These are phyloP conservation scores for Coniochaeta sp. DNA, from an alignment of 2,329 filamentous ascomycete species.

Conservation along the genomic window DNA sequence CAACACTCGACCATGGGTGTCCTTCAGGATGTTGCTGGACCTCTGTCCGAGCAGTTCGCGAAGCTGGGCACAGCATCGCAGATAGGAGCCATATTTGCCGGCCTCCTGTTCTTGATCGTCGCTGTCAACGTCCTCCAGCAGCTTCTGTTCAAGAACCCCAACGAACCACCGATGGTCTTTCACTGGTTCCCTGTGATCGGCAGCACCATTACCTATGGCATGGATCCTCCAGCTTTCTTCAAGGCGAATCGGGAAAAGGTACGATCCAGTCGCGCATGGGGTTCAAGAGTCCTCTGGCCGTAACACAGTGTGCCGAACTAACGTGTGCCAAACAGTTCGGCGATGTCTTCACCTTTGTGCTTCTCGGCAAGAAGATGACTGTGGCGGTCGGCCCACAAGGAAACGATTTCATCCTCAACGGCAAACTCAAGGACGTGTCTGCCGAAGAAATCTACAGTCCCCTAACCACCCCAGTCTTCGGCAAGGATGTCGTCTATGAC, in stretches of 20 bases:
- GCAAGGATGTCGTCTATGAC: conserved; percentile 74
- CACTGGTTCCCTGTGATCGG: conserved; percentile 79
- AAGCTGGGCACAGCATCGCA: conserved; percentile 40
- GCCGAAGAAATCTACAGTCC: conserved; percentile 47
- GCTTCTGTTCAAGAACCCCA: conserved; percentile 71
- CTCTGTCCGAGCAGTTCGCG: conserved; percentile 41
- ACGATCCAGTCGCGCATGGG: conserved; percentile 5
- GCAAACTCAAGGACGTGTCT: conserved; percentile 43
- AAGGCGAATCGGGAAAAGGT: conserved; percentile 62
- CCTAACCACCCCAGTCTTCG: conserved; percentile 55
- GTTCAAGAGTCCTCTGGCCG: neutral
- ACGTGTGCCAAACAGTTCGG: conserved; percentile 29
- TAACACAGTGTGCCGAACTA: conserved; percentile 1
- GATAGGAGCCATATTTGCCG: conserved; percentile 33
- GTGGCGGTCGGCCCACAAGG: conserved; percentile 41
- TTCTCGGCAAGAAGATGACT: conserved; percentile 43
- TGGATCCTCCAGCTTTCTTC: conserved; percentile 89
- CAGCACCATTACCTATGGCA: conserved; percentile 89
- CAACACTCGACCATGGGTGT: conserved; percentile 39
- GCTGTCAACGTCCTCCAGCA: conserved; percentile 75
- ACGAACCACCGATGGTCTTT: conserved; percentile 75
- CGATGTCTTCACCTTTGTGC: conserved; percentile 46
- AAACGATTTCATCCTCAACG: conserved; percentile 51
- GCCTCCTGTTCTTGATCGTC: conserved; percentile 48
- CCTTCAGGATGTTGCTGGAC: conserved; percentile 42